A percentile compares a stretch with the other conserved stretches of the same genome.
phyloP scores from a whole-genome alignment of 2,329 filamentous ascomycete genomes.

The Calycina herbarum region DNA sequence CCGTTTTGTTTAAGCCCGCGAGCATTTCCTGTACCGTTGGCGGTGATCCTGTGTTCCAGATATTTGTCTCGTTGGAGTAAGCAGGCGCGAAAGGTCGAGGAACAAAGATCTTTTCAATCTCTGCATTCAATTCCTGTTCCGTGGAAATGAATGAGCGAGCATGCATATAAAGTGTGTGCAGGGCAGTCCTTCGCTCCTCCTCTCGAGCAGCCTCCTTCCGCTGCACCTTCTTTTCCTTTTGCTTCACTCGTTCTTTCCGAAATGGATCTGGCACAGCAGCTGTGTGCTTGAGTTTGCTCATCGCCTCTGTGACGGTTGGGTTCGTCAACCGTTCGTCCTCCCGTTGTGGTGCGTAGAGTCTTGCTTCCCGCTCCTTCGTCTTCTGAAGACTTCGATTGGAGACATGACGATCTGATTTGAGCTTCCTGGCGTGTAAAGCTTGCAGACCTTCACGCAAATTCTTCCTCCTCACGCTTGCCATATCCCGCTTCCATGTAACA shows the following conservation, averaged over 20 bases:
- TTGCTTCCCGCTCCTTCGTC: slow-evolving; percentile 47
- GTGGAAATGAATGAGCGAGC: slow-evolving; percentile 83
- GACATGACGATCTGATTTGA: slow-evolving; percentile 40
- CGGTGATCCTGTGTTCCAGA: slow-evolving; percentile 39
- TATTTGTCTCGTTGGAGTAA: slow-evolving; percentile 25
- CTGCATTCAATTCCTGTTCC: slow-evolving; percentile 71
- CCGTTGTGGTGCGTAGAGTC: slow-evolving; percentile 64
- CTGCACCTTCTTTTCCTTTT: slow-evolving; percentile 43
- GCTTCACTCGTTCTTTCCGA: slow-evolving; percentile 55
- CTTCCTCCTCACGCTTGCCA: slow-evolving; percentile 70
- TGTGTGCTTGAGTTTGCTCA: slow-evolving; percentile 46
- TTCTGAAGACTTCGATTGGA: slow-evolving; percentile 47
- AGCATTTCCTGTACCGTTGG: slow-evolving; percentile 51
- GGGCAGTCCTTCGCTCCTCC: slow-evolving; percentile 63
- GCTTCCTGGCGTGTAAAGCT: slow-evolving; percentile 68
- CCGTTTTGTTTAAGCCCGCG: slow-evolving; percentile 35
- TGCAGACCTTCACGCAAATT: slow-evolving; percentile 72
- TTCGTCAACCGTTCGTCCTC: slow-evolving; percentile 77
- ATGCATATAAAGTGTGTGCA: slow-evolving; percentile 89
- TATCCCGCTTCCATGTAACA: slow-evolving; percentile 64
- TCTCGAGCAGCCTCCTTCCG: slow-evolving; percentile 51
- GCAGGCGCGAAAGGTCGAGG: slow-evolving; percentile 39
- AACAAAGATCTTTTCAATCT: slow-evolving; percentile 76
- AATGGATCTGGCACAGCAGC: slow-evolving; percentile 60
- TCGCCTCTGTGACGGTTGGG: slow-evolving; percentile 59